Base-by-base conservation (phyloP, 495 filamentous ascomycete species). In the Letharia lupina region DNA sequence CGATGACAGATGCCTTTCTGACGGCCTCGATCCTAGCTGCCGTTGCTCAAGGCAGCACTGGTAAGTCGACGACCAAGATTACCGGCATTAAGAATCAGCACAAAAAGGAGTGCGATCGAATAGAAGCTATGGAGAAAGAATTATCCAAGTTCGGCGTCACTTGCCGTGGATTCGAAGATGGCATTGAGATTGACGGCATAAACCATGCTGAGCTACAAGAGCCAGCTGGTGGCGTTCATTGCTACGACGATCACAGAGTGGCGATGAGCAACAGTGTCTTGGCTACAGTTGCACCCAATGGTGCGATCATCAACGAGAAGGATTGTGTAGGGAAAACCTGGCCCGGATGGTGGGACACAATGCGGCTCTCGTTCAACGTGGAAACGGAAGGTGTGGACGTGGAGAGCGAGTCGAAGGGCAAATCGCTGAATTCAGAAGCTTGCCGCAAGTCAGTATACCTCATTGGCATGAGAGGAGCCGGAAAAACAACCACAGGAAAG, bases 211-310 rank as follows among this genome's bases (percentile, higher is more conserved):
- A 78, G 44, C 81, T 96, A 59, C 79, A 80, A 45, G 78, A 82
- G 59, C 88, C 92, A 5, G 70, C 74, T 41, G 82, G 81, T 31
- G 88, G 91, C 63, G 79, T 99, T 63, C 89, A 87, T 79, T 98
- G 94, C 78, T 98, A 98, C 69, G 94, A 99, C 75, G 94, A 99
- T 72, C 94, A 99, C 75, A 89, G 94, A 65, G 92, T 99, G 11
- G 94, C 94, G 12, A 98, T 98, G 91, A 97, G 93, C 76, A 95
- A 97, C 76, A 91, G 91, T 65, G 90, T 99, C n/a, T 77, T 99
- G 41, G 86, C 91, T 28, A 78, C 90, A 35, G 81, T 89, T 44
- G 81, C 88, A n/a, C 89, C 94, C 8, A 73, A 84, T 16, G 83
- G 90, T 3, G 87, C 91, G 3, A 77, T 96, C 40, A 87, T 99